phyloP scores from a whole-genome alignment of 768 basidiomycete species.

The Amanita rubescens region DNA sequence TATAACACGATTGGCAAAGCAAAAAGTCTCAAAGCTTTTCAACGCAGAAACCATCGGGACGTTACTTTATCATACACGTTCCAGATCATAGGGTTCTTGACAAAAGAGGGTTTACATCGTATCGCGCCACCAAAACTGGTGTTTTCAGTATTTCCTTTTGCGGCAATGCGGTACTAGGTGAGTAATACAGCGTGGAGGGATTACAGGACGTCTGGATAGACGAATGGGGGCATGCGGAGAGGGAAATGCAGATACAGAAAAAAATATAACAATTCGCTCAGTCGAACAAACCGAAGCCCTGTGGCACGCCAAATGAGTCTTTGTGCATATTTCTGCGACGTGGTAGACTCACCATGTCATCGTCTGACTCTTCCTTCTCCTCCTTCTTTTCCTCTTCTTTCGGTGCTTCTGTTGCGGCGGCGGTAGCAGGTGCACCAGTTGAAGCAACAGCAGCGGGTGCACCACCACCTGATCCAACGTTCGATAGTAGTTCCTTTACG shows the following conservation, averaged over 20 bases:
- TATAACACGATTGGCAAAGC: no score
- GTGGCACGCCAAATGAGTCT: background rate
- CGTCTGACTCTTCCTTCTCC: slow-evolving; percentile 86
- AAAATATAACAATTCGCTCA: slow-evolving; percentile 32
- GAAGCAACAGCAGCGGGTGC: slow-evolving; percentile 63
- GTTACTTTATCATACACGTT: no score
- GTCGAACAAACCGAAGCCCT: slow-evolving; percentile 98
- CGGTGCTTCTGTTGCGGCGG: slow-evolving; percentile 63
- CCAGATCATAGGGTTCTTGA: no score
- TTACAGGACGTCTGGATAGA: background rate
- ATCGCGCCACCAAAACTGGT: slow-evolving; percentile 14
- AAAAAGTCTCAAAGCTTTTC: no score
- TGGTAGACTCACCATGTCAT: slow-evolving; percentile 65
- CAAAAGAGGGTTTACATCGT: background rate
- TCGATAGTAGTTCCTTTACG: slow-evolving; percentile 90
- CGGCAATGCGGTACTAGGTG: background rate
- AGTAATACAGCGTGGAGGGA: slow-evolving; percentile 1
- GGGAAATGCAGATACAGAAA: slow-evolving; percentile 13
- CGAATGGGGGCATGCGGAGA: background rate
- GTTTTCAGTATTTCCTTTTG: background rate
- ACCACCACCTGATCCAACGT: slow-evolving; percentile 90
- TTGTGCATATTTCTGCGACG: background rate
- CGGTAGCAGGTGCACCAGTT: slow-evolving; percentile 49
- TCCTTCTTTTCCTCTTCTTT: slow-evolving; percentile 79
- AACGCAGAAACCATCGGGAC: no score